Percentiles rank a stretch among this genome's conserved stretches.
Conservation (phyloP, 2,329 filamentous ascomycete genomes). For the Claviceps purpurea region DNA sequence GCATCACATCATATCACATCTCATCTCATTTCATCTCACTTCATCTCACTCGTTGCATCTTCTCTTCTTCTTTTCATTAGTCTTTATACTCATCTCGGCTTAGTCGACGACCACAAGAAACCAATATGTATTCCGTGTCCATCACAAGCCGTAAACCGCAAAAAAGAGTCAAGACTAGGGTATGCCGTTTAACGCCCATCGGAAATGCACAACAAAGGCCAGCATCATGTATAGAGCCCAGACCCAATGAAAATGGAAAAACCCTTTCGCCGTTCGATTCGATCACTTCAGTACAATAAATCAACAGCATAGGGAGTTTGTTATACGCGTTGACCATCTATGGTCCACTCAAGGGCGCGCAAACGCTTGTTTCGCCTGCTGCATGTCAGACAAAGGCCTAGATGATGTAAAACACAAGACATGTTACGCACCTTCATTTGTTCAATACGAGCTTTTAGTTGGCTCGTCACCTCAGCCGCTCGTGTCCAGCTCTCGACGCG, state of each 20-base stretch:
- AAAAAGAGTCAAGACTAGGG: constrained; percentile 10
- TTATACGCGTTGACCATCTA: background rate
- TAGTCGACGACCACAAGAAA: background rate
- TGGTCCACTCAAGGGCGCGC: constrained; percentile 14
- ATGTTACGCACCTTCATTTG: constrained; percentile 68
- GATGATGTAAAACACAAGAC: background rate
- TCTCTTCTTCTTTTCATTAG: constrained; percentile 1
- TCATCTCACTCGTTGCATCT: too few species aligned
- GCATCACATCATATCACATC: too few species aligned
- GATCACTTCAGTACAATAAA: background rate
- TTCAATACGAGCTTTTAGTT: constrained; percentile 93
- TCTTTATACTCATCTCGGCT: background rate
- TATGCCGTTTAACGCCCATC: constrained; percentile 21
- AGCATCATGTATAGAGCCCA: background rate
- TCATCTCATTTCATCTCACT: too few species aligned
- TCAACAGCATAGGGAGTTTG: constrained; percentile 2
- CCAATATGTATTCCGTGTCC: background rate
- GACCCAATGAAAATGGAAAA: background rate
- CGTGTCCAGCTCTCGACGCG: constrained; percentile 80
- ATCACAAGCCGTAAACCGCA: constrained; percentile 7
- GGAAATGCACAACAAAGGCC: constrained; percentile 17
- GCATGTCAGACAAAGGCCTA: background rate
- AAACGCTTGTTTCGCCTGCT: constrained; percentile 16
- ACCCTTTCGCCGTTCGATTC: background rate
- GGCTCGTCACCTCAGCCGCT: constrained; percentile 93